Evolutionary conservation across 768 basidiomycete species (phyloP).

Genomic region (Termitomyces sp.): DNA sequence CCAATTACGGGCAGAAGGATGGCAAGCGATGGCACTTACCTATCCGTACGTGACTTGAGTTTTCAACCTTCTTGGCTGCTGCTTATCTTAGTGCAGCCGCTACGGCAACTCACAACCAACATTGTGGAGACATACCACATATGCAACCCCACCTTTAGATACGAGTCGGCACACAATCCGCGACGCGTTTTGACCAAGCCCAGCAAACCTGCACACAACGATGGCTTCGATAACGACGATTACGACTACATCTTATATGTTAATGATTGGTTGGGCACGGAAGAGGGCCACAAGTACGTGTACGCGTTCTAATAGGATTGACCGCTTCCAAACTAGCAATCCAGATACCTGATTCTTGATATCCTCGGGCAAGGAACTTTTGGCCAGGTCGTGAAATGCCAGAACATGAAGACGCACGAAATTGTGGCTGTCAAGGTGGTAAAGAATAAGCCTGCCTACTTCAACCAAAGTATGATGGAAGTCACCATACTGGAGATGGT

Average conservation of each 20-base stretch:
- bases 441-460: constrained; percentile 99
- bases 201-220: constrained; percentile 92
- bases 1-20: constrained; percentile 70
- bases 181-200: constrained; percentile 97
- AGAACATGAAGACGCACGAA: constrained; percentile 99
- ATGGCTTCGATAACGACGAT: constrained; percentile 98
- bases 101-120: constrained; percentile 75
- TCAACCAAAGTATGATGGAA: constrained; percentile 99
- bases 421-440: constrained; percentile 99
- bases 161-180: constrained; percentile 93
- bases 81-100: constrained; percentile 38
- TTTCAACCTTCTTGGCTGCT: constrained; percentile 12
- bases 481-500: constrained; percentile 97
- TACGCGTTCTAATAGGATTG: constrained; percentile 3
- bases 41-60: constrained; percentile 64
- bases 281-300: constrained; percentile 90
- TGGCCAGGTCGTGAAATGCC: constrained; percentile 99
- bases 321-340: constrained; percentile 15
- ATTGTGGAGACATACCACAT: constrained; percentile 90
- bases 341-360: constrained; percentile 93
- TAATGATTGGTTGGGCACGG: constrained; percentile 94
- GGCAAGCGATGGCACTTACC: constrained; percentile 69
- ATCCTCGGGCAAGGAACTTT: constrained; percentile 99
- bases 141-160: constrained; percentile 93
- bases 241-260: constrained; percentile 99